phyloP scores from a whole-genome alignment of 1,139 yeast genomes.

The Candida albicans region DNA sequence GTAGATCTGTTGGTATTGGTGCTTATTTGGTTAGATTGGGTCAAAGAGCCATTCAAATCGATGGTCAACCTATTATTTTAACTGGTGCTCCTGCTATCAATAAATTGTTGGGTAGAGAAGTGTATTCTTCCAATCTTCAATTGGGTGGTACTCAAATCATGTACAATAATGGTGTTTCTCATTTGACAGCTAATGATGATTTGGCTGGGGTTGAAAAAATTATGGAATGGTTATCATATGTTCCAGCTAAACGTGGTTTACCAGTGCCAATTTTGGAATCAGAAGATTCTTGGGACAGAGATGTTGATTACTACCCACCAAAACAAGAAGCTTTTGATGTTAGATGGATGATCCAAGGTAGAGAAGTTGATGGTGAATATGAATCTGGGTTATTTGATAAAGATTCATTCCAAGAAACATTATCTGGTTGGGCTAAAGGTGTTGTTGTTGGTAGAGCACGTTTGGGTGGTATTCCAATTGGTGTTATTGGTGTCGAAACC shows the following conservation, averaged over 20 bases:
- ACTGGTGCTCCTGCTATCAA: slow-evolving; percentile 99
- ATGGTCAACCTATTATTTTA: slow-evolving; percentile 96
- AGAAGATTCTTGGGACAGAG: slow-evolving; percentile 90
- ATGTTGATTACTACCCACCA: slow-evolving; percentile 76
- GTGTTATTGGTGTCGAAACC: slow-evolving; percentile 96
- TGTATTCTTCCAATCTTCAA: slow-evolving; percentile 93
- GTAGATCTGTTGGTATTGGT: slow-evolving; percentile 99
- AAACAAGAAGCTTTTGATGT: slow-evolving; percentile 82
- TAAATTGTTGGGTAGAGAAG: slow-evolving; percentile 94
- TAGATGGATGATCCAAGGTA: slow-evolving; percentile 93
- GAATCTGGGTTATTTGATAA: slow-evolving; percentile 90
- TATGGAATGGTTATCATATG: slow-evolving; percentile 93
- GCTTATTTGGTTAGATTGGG: slow-evolving; percentile 97
- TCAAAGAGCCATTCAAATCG: slow-evolving; percentile 97
- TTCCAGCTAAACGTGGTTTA: slow-evolving; percentile 86
- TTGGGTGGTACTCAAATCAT: slow-evolving; percentile 98
- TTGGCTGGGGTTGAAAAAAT: slow-evolving; percentile 95
- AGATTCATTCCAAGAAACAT: slow-evolving; percentile 93
- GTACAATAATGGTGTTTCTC: slow-evolving; percentile 98
- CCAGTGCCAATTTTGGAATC: slow-evolving; percentile 90
- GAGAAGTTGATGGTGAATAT: slow-evolving; percentile 58
- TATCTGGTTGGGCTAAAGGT: slow-evolving; percentile 98
- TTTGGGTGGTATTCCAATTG: slow-evolving; percentile 97
- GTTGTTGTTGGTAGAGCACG: slow-evolving; percentile 99
- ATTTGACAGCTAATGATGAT: slow-evolving; percentile 92